Evolutionary conservation across 257 asterid genomes (phyloP), one percentile per base, ranked within the genome.

Genomic region (Scutellaria barbata): DNA sequence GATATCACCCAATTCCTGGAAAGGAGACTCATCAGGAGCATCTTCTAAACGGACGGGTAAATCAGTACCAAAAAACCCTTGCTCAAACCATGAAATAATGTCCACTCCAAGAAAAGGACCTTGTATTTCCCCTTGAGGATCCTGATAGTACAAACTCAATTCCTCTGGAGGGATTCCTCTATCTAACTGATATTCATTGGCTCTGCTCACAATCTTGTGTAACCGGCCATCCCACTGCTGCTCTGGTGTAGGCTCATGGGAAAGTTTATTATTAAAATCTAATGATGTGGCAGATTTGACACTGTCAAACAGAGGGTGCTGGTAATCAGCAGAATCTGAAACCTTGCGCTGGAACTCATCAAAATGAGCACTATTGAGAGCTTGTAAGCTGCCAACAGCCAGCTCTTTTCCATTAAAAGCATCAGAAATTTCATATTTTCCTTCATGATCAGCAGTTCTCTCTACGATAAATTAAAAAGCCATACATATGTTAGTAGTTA

Each of bases 21-120:
- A 95, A 17, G 90, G 92, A 10, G 86, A 80, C 54, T 80, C 95
- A 64, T 83, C 90, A 45, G 95, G 88, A 72, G 96, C 97, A 88
- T 85, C 96, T 78, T 82, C 97, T 79, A 87, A 83, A 74, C 98
- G 96, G 59, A 95, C 98, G 18, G 94, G 98, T 76, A 95, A 83
- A 75, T 95, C 98, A 9, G 84, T 78, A 70, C 98, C 99, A 74
- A 95, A 95, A 82, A 89, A 95, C 10, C 99, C 99, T 82, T 92
- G 98, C 67, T 95, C 99, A 81, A 78, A 92, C 99, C 99, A 95
- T 54, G 98, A 86, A 58, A 95, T 88, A 72, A 95, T 89, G 76
- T 95, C 99, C 58, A 80, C 89, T 40, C 99, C 98, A 63, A 95
- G 97, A 84, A 95, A 95, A 71, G 99, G 99, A 50, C 99, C 99